Conservation (phyloP, 345 rosid species). For the Moringa oleifera region DNA sequence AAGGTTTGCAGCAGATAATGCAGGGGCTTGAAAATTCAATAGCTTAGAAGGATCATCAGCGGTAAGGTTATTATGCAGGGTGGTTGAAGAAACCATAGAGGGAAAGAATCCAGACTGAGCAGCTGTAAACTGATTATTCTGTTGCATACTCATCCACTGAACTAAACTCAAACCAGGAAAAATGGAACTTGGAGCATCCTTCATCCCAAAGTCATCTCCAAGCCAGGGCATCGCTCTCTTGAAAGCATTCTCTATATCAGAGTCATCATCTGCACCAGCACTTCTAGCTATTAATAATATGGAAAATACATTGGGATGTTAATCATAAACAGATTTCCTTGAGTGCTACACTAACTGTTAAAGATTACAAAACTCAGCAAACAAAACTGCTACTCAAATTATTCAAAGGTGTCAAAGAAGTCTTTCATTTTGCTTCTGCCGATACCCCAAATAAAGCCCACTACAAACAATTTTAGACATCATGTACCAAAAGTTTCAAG, state of each 20-base stretch:
- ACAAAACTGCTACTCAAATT: too few species aligned
- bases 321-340: too few species aligned
- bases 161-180: slow-evolving; percentile 72
- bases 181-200: slow-evolving; percentile 50
- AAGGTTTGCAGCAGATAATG: slow-evolving; percentile 23
- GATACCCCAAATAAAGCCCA: too few species aligned
- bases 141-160: slow-evolving; percentile 96
- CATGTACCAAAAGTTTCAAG: too few species aligned
- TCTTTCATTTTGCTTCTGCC: too few species aligned
- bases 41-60: slow-evolving; percentile 32
- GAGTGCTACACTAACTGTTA: too few species aligned
- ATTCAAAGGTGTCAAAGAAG: too few species aligned
- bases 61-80: slow-evolving; percentile 21
- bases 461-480: too few species aligned
- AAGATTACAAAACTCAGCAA: too few species aligned
- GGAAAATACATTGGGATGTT: too few species aligned
- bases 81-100: slow-evolving; percentile 22
- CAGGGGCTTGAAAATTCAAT: slow-evolving; percentile 31
- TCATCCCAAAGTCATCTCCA: slow-evolving; percentile 64
- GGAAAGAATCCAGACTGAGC: slow-evolving; percentile 33
- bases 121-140: slow-evolving; percentile 39
- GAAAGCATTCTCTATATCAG: slow-evolving; percentile 65
- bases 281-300: too few species aligned
- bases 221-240: slow-evolving; percentile 93
- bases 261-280: slow-evolving; percentile 58